These are phyloP conservation scores for Euptelea pleiosperma DNA, from an alignment of 164 flowering plant species.

Conservation along the genomic window DNA sequence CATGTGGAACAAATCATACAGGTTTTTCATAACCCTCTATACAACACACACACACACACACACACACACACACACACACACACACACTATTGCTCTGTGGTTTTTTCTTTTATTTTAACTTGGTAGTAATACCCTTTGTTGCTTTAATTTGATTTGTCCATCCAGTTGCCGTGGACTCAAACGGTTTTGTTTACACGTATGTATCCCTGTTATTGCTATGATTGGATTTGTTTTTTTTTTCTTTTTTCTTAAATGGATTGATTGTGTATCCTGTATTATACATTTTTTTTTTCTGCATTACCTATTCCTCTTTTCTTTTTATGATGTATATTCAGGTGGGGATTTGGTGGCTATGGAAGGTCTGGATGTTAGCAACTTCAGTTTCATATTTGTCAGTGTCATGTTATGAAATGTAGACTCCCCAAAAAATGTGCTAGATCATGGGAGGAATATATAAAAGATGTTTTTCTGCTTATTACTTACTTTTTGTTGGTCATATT, in stretches of 20 bases:
- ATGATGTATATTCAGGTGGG: slow-evolving; percentile 66
- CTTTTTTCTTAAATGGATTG: no score
- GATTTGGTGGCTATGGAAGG: slow-evolving; percentile 99
- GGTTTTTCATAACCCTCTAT: slow-evolving; percentile 43
- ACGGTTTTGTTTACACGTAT: slow-evolving; percentile 93
- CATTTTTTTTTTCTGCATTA: neutral
- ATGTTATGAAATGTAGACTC: neutral
- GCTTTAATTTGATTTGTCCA: slow-evolving; percentile 8
- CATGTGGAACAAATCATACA: slow-evolving; percentile 98
- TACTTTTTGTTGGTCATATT: neutral
- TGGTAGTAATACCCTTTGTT: neutral
- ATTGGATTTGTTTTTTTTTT: neutral
- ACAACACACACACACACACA: no score
- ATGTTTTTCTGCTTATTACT: neutral
- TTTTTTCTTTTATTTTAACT: slow-evolving; percentile 2
- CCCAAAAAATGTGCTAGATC: slow-evolving; percentile 7
- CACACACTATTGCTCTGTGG: no score
- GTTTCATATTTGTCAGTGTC: slow-evolving; percentile 10
- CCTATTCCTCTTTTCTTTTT: neutral
- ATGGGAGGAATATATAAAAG: neutral
- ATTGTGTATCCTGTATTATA: no score
- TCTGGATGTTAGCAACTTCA: slow-evolving; percentile 24
- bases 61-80: no score
- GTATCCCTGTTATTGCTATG: slow-evolving; percentile 20
- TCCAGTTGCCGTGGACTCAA: slow-evolving; percentile 90